These are phyloP conservation scores for Gossypium davidsonii DNA, from an alignment of 441 rosid species.

Conservation along the genomic window DNA sequence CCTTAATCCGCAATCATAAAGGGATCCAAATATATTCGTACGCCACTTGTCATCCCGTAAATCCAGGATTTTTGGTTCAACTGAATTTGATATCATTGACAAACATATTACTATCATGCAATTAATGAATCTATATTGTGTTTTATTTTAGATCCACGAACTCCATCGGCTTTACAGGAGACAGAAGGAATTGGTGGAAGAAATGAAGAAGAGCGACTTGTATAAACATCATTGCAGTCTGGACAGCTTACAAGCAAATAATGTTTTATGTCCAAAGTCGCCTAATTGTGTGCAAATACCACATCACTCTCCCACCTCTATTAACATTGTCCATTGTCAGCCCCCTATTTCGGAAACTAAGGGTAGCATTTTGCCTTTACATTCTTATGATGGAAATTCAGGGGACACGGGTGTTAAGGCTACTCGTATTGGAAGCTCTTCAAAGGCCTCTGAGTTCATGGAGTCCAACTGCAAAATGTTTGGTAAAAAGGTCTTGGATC, in stretches of 20 bases:
- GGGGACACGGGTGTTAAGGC: conserved; percentile 10
- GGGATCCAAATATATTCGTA: neutral
- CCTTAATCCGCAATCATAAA: neutral
- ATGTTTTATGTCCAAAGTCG: conserved; percentile 19
- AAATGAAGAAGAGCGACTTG: conserved; percentile 31
- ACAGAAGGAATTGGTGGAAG: conserved; percentile 58
- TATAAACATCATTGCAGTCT: conserved; percentile 16
- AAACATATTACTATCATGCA: neutral
- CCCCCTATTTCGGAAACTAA: conserved; percentile 25
- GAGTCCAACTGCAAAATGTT: conserved; percentile 34
- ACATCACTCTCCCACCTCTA: conserved; percentile 14
- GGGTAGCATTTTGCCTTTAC: conserved; percentile 14
- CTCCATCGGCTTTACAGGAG: conserved; percentile 59
- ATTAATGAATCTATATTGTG: conserved; percentile 16
- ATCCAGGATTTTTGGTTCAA: neutral
- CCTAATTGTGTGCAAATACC: conserved; percentile 13
- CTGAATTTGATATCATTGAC: neutral
- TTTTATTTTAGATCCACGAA: conserved; percentile 42
- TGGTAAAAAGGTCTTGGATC: conserved; percentile 52
- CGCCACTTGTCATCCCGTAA: neutral
- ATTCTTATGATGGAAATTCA: conserved; percentile 18
- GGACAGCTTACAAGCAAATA: conserved; percentile 20
- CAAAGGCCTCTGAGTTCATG: conserved; percentile 21
- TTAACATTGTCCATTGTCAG: conserved; percentile 17
- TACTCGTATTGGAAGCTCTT: conserved; percentile 14